Base-by-base conservation (phyloP, 2,329 filamentous ascomycete species). In the Colletotrichum cuscutae region DNA sequence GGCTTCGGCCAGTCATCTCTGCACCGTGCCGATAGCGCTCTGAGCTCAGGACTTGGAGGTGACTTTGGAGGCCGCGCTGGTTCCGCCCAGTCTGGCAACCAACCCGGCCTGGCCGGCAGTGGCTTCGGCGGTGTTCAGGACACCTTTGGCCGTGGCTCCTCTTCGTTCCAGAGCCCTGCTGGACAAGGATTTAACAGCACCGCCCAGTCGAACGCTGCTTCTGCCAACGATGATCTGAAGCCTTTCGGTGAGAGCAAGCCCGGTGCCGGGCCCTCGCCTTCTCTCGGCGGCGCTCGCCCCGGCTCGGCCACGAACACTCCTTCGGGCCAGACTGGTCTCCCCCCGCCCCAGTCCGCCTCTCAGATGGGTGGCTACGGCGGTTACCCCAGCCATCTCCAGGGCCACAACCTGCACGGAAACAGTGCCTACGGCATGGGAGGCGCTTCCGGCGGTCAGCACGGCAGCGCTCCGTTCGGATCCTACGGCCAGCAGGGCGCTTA, bases 241-340 rank as follows among this genome's bases (percentile, higher is more conserved):
- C 87, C 88, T 0, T 91, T 89, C 72, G 87, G 87, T 62, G 89
- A 91, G 24, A 79, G 84, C 76, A 91, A 91, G 85, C 78, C 84
- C 22, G 83, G 82, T 11, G 83, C 86, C 52, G 89, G 89, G 1
- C 88, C 89, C 12, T 90, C 88, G 72, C 89, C 89, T 56, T 88
- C 89, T 3, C 83, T 91, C 15, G 85, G 84, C 32, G 86, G 86
- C 57, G 87, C 87, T 28, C 88, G 89, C 19, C 89, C 89, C 7
- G 89, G 89, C 58, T 91, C 89, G 37, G 89, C 89, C 13, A 84
- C 88, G 7, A 90, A 89, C 66, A 84, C 83, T 2, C 83, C 88
- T 4, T 84, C 86, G 56, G 81, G 77, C 26, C 87, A 89, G 79
- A 80, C 84, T 53, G 88, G 89, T 32, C 86, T 90, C 12, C 89